A percentile compares a stretch with the other conserved stretches of the same genome.
These are phyloP conservation scores for Talaromyces sp. DNA, from an alignment of 2,329 filamentous ascomycete species.

Conservation along the genomic window DNA sequence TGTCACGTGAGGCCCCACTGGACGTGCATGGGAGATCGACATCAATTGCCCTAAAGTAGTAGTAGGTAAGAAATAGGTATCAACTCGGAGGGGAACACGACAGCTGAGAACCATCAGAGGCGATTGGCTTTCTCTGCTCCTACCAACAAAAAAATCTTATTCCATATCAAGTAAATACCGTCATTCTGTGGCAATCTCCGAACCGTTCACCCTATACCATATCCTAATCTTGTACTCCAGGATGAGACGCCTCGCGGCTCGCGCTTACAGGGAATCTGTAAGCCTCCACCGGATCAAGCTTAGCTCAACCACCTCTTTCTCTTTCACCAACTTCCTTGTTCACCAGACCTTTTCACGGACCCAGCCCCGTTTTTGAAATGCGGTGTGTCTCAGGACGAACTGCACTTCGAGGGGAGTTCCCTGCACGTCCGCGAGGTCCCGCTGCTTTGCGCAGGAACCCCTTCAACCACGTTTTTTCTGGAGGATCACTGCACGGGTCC, in stretches of 20 bases:
- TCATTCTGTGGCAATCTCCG: too few relatives aligned
- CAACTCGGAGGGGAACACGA: too few relatives aligned
- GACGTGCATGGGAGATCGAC: too few relatives aligned
- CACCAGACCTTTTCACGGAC: neutral
- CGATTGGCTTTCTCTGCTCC: too few relatives aligned
- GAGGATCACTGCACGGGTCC: neutral
- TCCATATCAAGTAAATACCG: too few relatives aligned
- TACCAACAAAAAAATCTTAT: too few relatives aligned
- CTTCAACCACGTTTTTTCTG: constrained; percentile 7
- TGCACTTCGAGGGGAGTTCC: neutral
- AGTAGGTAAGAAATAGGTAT: too few relatives aligned
- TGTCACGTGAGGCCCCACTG: too few relatives aligned
- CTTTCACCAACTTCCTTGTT: neutral
- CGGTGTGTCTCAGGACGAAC: neutral
- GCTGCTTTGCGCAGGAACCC: constrained; percentile 30
- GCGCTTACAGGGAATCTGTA: neutral
- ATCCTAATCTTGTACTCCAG: neutral
- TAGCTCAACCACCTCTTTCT: constrained; percentile 1
- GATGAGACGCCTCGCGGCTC: neutral
- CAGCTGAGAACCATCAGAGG: too few relatives aligned
- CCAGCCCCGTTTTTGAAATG: neutral
- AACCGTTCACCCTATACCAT: too few relatives aligned
- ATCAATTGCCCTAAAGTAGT: too few relatives aligned
- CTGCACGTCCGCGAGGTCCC: constrained; percentile 1
- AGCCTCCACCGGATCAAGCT: constrained; percentile 4